Evolutionary conservation across 2,329 filamentous ascomycete species (phyloP).

Genomic region (Claviceps pazoutovae): DNA sequence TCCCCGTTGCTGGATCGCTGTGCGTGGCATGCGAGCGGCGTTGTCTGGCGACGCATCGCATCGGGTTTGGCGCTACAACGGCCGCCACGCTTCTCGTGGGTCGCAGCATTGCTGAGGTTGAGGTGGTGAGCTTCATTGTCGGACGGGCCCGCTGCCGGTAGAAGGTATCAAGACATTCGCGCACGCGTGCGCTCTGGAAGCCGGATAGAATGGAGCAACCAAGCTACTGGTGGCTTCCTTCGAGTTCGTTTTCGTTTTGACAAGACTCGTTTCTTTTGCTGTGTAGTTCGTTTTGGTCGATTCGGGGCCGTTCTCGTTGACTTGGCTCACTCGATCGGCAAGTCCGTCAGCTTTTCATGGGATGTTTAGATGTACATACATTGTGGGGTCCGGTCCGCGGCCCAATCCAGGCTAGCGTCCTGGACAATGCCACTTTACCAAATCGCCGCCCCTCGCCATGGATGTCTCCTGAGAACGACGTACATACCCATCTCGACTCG

Average conservation of each 20-base stretch:
- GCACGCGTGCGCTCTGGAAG: too few relatives aligned
- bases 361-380: conserved; percentile 12
- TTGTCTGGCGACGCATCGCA: conserved; percentile 13
- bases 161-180: conserved; percentile 3
- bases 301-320: not conserved
- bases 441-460: conserved; percentile 15
- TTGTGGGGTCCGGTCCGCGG: conserved; percentile 11
- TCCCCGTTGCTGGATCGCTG: conserved; percentile 25
- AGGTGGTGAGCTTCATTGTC: conserved; percentile 32
- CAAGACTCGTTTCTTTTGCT: not conserved
- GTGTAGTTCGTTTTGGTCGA: not conserved
- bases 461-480: conserved; percentile 20
- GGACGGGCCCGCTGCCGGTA: conserved; percentile 22
- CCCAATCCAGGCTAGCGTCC: conserved; percentile 21
- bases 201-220: not conserved
- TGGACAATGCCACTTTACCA: conserved; percentile 31
- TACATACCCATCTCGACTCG: not conserved
- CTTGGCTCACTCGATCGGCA: not conserved
- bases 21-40: conserved; percentile 42
- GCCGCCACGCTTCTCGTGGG: conserved; percentile 15
- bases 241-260: not conserved
- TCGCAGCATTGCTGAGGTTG: conserved; percentile 19
- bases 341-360: conserved; percentile 3
- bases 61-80: conserved; percentile 4
- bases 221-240: conserved; percentile 4